Evolutionary conservation across 1,284 basidiomycete genomes (phyloP).

Genomic region (Porogramme epimiltina): DNA sequence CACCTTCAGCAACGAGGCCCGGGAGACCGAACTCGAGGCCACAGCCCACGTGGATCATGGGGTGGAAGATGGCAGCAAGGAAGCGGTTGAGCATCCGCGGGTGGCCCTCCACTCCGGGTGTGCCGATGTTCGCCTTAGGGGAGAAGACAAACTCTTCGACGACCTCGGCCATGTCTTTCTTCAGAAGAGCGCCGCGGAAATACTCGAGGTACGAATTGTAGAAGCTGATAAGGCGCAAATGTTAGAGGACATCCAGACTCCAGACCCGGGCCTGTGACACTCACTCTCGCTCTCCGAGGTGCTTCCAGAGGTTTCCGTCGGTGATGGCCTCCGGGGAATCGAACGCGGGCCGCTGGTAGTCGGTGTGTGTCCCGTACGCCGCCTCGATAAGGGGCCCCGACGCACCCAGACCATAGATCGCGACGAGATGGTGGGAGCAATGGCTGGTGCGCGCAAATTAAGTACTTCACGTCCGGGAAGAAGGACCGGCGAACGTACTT

Average conservation of each 20-base stretch:
- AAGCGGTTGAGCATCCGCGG: constrained; percentile 61
- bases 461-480: too few species aligned
- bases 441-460: constrained; percentile 37
- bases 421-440: constrained; percentile 50
- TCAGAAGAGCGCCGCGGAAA: constrained; percentile 48
- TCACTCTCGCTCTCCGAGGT: constrained; percentile 20
- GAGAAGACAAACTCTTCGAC: constrained; percentile 65
- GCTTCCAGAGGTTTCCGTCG: constrained; percentile 44
- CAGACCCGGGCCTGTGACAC: not conserved
- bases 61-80: constrained; percentile 60
- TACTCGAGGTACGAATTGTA: constrained; percentile 61
- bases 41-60: constrained; percentile 65
- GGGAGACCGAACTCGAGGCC: constrained; percentile 64
- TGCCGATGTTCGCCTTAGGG: constrained; percentile 46
- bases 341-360: constrained; percentile 41
- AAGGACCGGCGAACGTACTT: constrained; percentile 38
- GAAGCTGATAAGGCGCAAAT: constrained; percentile 40
- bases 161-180: constrained; percentile 42
- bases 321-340: constrained; percentile 45
- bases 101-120: constrained; percentile 9
- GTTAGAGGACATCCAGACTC: not conserved
- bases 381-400: constrained; percentile 40
- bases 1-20: constrained; percentile 68
- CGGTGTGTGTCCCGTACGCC: constrained; percentile 44
- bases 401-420: constrained; percentile 52